These are phyloP conservation scores for Aegilops speltoides DNA, from an alignment of 176 grass and related monocot genomes.

Conservation along the genomic window DNA sequence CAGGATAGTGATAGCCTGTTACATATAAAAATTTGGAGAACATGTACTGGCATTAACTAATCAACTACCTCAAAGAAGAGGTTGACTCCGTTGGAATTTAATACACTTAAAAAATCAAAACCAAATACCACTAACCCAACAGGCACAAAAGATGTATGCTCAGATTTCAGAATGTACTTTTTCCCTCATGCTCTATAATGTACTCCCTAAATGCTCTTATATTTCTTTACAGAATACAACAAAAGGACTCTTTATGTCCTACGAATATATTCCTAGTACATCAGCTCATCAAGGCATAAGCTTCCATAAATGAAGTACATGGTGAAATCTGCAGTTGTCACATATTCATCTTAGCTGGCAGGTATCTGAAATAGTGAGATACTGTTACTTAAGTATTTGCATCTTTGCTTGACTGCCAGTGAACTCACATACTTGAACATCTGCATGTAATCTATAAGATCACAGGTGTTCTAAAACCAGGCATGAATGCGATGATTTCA, in stretches of 20 bases:
- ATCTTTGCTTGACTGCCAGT: neutral
- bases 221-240: neutral
- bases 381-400: neutral
- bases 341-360: neutral
- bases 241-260: neutral
- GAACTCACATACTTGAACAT: conserved; percentile 8
- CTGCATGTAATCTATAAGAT: conserved; percentile 6
- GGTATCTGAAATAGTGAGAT: neutral
- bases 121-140: neutral
- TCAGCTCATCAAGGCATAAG: neutral
- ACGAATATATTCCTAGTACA: neutral
- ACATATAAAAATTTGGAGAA: conserved; percentile 8
- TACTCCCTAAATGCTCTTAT: neutral
- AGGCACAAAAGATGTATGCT: neutral
- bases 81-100: neutral
- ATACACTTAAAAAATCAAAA: neutral
- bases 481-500: neutral
- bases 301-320: conserved; percentile 13
- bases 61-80: conserved; percentile 13
- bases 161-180: neutral
- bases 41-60: neutral
- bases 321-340: neutral
- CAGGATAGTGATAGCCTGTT: neutral
- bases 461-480: conserved; percentile 6
- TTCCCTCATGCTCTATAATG: conserved; percentile 5